Conservation (phyloP, 768 basidiomycete species). For the Suillus brevipes region DNA sequence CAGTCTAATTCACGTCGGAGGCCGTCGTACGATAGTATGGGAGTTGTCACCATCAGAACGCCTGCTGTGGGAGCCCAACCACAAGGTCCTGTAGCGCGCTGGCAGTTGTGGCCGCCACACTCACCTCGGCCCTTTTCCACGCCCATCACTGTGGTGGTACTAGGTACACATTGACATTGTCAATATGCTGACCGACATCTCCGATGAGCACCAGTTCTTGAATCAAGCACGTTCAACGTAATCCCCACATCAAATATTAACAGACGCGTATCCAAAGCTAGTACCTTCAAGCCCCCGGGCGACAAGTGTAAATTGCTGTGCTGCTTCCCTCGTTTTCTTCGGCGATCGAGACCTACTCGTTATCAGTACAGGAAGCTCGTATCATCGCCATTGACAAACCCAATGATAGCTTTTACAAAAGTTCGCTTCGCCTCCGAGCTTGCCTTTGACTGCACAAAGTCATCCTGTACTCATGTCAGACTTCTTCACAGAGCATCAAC, state of each 20-base stretch:
- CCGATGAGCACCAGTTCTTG: constrained; percentile 1
- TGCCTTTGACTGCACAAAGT: constrained; percentile 74
- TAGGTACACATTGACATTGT: background rate
- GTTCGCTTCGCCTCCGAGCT: constrained; percentile 74
- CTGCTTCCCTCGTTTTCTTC: constrained; percentile 76
- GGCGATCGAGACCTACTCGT: constrained; percentile 64
- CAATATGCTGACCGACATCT: constrained; percentile 9
- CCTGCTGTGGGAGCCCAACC: background rate
- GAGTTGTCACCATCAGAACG: background rate
- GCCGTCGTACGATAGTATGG: constrained; percentile 4
- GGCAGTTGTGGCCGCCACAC: constrained; percentile 10
- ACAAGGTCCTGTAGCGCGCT: background rate
- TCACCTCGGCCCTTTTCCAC: constrained; percentile 3
- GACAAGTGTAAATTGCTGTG: constrained; percentile 84
- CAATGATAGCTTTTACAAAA: constrained; percentile 69
- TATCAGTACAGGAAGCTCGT: constrained; percentile 3
- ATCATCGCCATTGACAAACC: constrained; percentile 42
- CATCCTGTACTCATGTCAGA: constrained; percentile 46
- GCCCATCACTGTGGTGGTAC: background rate
- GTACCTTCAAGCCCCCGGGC: constrained; percentile 84
- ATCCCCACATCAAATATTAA: constrained; percentile 47
- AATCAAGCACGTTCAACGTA: background rate
- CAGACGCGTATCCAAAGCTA: constrained; percentile 79
- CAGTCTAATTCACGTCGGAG: background rate
- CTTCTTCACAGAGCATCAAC: constrained; percentile 8